Conservation (phyloP, 192 early-diverging fungal species). For the Coemansia sp. region DNA sequence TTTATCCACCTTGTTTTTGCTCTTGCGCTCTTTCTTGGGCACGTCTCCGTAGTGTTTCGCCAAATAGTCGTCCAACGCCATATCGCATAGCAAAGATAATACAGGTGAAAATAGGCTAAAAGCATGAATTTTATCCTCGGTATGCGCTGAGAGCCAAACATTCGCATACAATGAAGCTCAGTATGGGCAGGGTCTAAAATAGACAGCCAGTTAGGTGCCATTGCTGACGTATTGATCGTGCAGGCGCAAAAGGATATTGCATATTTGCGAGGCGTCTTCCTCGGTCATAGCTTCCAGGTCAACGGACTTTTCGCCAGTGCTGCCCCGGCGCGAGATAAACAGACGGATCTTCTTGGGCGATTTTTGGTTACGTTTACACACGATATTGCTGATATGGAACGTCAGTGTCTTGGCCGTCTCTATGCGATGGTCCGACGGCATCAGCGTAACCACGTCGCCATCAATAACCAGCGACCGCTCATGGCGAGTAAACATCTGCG, state of each 20-base stretch:
- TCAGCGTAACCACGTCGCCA: conserved; percentile 89
- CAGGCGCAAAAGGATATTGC: conserved; percentile 36
- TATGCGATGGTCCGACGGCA: conserved; percentile 79
- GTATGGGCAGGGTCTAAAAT: neutral
- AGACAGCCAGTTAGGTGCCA: neutral
- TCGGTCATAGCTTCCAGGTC: conserved; percentile 74
- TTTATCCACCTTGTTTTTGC: conserved; percentile 11
- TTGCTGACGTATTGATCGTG: conserved; percentile 16
- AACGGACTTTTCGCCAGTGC: conserved; percentile 67
- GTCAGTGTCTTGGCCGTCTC: conserved; percentile 80
- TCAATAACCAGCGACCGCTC: conserved; percentile 90
- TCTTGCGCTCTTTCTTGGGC: conserved; percentile 12
- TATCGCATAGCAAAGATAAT: conserved; percentile 2
- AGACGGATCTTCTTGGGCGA: conserved; percentile 68
- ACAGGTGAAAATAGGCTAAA: neutral
- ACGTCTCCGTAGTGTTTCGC: conserved; percentile 46
- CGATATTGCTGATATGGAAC: conserved; percentile 64
- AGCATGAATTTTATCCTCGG: neutral
- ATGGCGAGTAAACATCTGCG: conserved; percentile 81
- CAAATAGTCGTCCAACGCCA: conserved; percentile 44
- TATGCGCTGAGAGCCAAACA: neutral
- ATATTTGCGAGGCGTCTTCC: conserved; percentile 54
- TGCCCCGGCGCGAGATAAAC: conserved; percentile 57
- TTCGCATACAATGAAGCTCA: neutral
- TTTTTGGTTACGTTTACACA: conserved; percentile 71